Percentiles rank a stretch among this genome's conserved stretches.
phyloP scores from a whole-genome alignment of 2,329 filamentous ascomycete species.

The Aspergillus jensenii region DNA sequence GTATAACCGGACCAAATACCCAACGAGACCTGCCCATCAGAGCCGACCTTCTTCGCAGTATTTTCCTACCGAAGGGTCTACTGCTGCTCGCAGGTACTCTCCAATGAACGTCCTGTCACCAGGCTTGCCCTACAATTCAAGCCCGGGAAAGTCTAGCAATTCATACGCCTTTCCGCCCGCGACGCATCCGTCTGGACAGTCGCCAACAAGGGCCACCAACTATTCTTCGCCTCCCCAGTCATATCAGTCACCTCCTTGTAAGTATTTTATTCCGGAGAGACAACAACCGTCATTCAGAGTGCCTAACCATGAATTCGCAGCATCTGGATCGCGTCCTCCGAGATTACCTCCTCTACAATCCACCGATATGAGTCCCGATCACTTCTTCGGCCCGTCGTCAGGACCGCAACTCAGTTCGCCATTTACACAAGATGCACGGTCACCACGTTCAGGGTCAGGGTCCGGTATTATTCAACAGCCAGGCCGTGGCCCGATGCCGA shows the following conservation, averaged over 20 bases:
- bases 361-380: slow-evolving; percentile 66
- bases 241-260: slow-evolving; percentile 61
- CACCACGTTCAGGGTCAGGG: slow-evolving; percentile 46
- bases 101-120: slow-evolving; percentile 90
- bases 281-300: background rate
- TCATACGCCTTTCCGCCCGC: slow-evolving; percentile 55
- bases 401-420: slow-evolving; percentile 70
- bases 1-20: slow-evolving; percentile 83
- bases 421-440: slow-evolving; percentile 55
- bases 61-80: slow-evolving; percentile 70
- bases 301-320: slow-evolving; percentile 23
- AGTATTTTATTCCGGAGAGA: slow-evolving; percentile 26
- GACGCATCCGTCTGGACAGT: slow-evolving; percentile 64
- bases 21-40: slow-evolving; percentile 73
- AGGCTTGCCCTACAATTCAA: slow-evolving; percentile 72
- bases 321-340: slow-evolving; percentile 52
- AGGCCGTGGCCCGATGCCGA: slow-evolving; percentile 71
- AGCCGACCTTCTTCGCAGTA: slow-evolving; percentile 71
- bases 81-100: slow-evolving; percentile 88
- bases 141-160: slow-evolving; percentile 55
- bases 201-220: slow-evolving; percentile 67
- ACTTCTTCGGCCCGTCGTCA: slow-evolving; percentile 70
- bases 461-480: slow-evolving; percentile 50
- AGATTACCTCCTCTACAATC: slow-evolving; percentile 74
- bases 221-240: slow-evolving; percentile 58